These are phyloP conservation scores for Kockiozyma suomiensis DNA, from an alignment of 805 yeast genomes.

Conservation along the genomic window DNA sequence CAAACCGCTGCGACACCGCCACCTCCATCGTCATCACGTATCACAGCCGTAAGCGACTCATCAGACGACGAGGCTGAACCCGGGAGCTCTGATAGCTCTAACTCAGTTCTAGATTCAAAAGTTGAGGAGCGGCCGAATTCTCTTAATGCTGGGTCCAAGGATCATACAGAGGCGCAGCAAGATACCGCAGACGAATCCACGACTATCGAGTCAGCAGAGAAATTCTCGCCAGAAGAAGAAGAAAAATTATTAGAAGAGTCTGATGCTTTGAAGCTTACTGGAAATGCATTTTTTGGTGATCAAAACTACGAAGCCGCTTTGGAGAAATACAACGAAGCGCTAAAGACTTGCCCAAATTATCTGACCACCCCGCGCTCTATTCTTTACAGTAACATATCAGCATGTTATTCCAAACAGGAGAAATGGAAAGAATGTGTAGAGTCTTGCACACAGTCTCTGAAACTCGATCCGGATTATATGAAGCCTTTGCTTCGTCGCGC, in stretches of 20 bases:
- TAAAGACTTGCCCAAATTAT: slow-evolving; percentile 23
- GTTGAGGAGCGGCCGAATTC: not conserved
- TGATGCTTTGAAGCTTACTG: slow-evolving; percentile 48
- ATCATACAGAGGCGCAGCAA: not conserved
- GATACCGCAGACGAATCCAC: not conserved
- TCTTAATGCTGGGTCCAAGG: not conserved
- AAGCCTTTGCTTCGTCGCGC: slow-evolving; percentile 82
- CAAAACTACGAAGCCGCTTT: slow-evolving; percentile 20
- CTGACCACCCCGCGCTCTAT: slow-evolving; percentile 27
- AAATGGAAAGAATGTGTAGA: slow-evolving; percentile 51
- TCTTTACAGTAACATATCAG: slow-evolving; percentile 37
- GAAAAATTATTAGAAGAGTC: slow-evolving; percentile 34
- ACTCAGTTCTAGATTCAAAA: not conserved
- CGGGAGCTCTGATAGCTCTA: not conserved
- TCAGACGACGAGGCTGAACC: not conserved
- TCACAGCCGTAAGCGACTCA: not conserved
- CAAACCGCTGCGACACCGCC: slow-evolving; percentile 5
- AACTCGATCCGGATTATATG: slow-evolving; percentile 58
- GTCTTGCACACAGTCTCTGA: slow-evolving; percentile 66
- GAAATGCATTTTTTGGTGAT: slow-evolving; percentile 37
- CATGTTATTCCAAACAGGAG: slow-evolving; percentile 36
- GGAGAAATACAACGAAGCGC: slow-evolving; percentile 20
- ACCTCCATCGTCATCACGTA: not conserved
- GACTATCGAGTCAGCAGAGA: not conserved
- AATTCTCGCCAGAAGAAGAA: slow-evolving; percentile 35